Evolutionary conservation across 257 asterid genomes (phyloP).

Genomic region (Buddleja alternifolia): DNA sequence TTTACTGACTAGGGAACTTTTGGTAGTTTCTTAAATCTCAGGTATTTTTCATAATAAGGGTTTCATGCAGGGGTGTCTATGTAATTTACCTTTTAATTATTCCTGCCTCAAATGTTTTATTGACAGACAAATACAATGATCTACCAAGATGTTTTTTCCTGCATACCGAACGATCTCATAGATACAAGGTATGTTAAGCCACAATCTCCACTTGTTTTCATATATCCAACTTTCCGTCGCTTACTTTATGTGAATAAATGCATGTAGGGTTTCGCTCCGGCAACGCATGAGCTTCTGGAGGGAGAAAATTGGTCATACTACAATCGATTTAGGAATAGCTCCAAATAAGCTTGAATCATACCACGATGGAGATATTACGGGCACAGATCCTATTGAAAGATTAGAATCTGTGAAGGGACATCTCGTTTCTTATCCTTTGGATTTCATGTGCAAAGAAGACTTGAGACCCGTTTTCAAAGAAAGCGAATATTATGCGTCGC

Average conservation of each 20-base stretch:
- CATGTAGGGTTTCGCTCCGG: conserved; percentile 56
- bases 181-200: conserved; percentile 56
- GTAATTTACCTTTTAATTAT: too few species aligned
- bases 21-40: too few species aligned
- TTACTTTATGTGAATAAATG: neutral
- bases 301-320: conserved; percentile 61
- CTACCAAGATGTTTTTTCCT: conserved; percentile 69
- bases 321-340: conserved; percentile 70
- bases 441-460: conserved; percentile 69
- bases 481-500: conserved; percentile 71
- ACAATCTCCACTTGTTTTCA: conserved; percentile 14
- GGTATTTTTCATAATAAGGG: too few species aligned
- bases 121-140: conserved; percentile 63
- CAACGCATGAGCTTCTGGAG: conserved; percentile 58
- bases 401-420: conserved; percentile 59
- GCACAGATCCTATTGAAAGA: conserved; percentile 64
- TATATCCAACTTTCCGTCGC: conserved; percentile 9
- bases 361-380: conserved; percentile 51
- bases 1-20: too few species aligned
- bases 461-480: conserved; percentile 70
- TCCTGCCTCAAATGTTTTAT: conserved; percentile 11
- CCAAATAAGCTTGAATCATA: conserved; percentile 51
- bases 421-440: conserved; percentile 76
- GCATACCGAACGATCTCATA: conserved; percentile 69
- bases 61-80: too few species aligned